Evolutionary conservation across 345 rosid species (phyloP), one percentile per base, ranked within the genome.

Genomic region (Pugionium dolabratum): DNA sequence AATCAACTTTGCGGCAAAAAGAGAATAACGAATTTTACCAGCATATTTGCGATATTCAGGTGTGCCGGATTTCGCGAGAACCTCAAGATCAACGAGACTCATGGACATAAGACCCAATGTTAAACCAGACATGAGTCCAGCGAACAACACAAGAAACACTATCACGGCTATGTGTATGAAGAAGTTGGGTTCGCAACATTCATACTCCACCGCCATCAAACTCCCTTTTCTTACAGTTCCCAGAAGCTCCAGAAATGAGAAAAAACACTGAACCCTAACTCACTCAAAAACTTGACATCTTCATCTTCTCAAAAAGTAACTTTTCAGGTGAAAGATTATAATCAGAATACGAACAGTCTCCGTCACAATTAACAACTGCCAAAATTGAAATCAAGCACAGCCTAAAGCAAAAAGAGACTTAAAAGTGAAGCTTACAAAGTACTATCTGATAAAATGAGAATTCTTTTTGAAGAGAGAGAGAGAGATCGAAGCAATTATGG

Each of bases 1-100:
- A 18, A 18, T 18, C 18, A 18, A 18, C 18, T 18, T 18, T 18
- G 18, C 18, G 18, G 18, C 18, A 18, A 18, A 18, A 18, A 18
- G 18, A 18, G 18, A 18, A 18, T 18, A 18, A 18, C 18, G 18
- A 18, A 18, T 18, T 29, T 1, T 79, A 94, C 99, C 93, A 34
- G 99, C 99, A 67, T 94, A 76, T 68, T 59, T 72, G 11, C 84
- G 84, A 76, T 90, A 84, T 4, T 72, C 74, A 0, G 95, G 96
- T n/a, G 90, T 94, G 1, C 99, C 99, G 45, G 99, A 90, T 73
- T 78, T 87, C 18, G 96, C 97, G 9, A 94, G 92, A 65, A 94
- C 99, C 66, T 94, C 99, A 54, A 94, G 97, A 74, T 94, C 99
- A 64, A 94, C 99, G 42, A 88, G 84, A 58, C 99, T 94, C 92